Percentiles rank a stretch among this genome's conserved stretches.
Conservation (phyloP, 331 rosid species). For the Pyrus hybrid region DNA sequence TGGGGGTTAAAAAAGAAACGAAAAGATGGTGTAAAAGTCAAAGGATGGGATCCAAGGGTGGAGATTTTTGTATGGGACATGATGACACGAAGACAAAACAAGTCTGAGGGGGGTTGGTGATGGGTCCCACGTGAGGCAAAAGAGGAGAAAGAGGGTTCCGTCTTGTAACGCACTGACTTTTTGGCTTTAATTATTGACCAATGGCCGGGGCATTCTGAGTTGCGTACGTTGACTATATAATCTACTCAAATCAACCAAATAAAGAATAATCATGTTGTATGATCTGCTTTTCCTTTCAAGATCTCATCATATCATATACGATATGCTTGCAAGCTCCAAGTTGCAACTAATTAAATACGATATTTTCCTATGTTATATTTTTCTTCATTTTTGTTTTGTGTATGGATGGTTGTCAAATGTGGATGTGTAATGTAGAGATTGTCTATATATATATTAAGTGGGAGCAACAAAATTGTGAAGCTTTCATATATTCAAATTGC, state of each 20-base stretch:
- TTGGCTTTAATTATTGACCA: too few species aligned
- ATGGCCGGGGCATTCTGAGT: too few species aligned
- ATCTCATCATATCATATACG: not conserved
- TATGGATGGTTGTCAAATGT: not conserved
- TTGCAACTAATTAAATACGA: not conserved
- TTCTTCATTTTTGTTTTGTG: not conserved
- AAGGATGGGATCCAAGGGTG: constrained; percentile 34
- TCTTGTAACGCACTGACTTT: not conserved
- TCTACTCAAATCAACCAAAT: too few species aligned
- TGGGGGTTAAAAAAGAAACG: constrained; percentile 1
- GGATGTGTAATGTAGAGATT: not conserved
- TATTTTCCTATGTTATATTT: too few species aligned
- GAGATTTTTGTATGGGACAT: constrained; percentile 9
- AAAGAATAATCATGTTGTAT: too few species aligned
- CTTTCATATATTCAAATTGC: too few species aligned
- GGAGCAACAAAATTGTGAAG: too few species aligned
- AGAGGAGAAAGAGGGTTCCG: not conserved
- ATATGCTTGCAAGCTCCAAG: not conserved
- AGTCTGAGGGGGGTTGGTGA: not conserved
- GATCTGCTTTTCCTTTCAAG: not conserved
- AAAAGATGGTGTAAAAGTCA: constrained; percentile 45
- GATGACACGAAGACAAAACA: not conserved
- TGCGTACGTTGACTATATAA: too few species aligned
- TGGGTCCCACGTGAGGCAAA: not conserved
- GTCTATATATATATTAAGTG: not conserved